Evolutionary conservation across 257 asterid genomes (phyloP).

Genomic region (Jacaranda copaia): DNA sequence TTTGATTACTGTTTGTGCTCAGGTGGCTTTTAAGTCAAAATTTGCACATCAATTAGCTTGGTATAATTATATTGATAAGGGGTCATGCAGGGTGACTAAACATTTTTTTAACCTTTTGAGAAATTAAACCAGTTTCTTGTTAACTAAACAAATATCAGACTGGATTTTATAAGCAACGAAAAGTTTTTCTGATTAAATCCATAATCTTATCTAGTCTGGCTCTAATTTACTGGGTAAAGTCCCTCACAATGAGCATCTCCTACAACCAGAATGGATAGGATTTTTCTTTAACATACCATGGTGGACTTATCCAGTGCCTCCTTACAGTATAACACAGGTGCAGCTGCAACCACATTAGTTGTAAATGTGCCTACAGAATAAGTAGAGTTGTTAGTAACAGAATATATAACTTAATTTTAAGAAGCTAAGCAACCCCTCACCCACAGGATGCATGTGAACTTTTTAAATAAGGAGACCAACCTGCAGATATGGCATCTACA

Average conservation of each 20-base stretch:
- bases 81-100: neutral
- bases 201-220: neutral
- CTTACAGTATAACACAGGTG: slow-evolving; percentile 92
- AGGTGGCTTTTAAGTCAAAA: too few species aligned
- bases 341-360: slow-evolving; percentile 93
- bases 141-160: neutral
- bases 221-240: neutral
- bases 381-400: slow-evolving; percentile 27
- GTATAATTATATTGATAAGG: neutral
- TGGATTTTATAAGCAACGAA: neutral
- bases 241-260: neutral
- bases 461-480: slow-evolving; percentile 40
- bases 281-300: slow-evolving; percentile 61
- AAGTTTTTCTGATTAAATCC: neutral
- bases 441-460: neutral
- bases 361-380: slow-evolving; percentile 81
- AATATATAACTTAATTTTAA: neutral
- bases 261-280: slow-evolving; percentile 16
- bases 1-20: too few species aligned
- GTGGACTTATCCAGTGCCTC: slow-evolving; percentile 65
- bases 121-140: neutral
- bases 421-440: neutral
- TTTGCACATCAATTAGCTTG: neutral
- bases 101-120: neutral
- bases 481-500: slow-evolving; percentile 89